Base-by-base conservation (phyloP, 257 asterid genomes). In the Thymus mandschuricus region DNA sequence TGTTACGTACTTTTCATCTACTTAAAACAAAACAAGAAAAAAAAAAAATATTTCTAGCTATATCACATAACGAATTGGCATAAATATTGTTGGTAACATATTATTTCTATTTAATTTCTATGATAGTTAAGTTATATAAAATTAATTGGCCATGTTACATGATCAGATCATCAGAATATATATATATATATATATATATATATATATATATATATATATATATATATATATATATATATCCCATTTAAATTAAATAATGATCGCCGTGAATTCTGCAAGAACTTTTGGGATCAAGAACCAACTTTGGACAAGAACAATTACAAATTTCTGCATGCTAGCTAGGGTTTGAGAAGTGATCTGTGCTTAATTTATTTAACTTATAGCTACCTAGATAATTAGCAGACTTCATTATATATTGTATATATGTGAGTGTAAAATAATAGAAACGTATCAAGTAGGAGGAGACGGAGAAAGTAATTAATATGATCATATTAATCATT, bases 261-360 rank as follows among this genome's bases (percentile, higher is more conserved):
- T 29, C 58, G 72, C 84, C 85, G 82, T 54, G 84, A 59, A 77
- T 48, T 73, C 69, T 78, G 88, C 87, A 73, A 74, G 60, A 73
- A 80, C 83, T 83, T 69, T 75, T 60, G 80, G 21, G 21, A 21
- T 21, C 21, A 21, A 21, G 21, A 21, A 21, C 21, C 21, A 21
- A 21, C 21, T 64, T 35, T 72, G 74, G 48, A 60, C 63, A 46
- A 61, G 6, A 46, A 49, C 21, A 21, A 21, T 21, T 21, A 74
- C 31, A 43, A 69, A 66, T 27, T 76, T 52, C 65, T 55, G 46
- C 52, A 58, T 75, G 74, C 67, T 60, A 66, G 44, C 60, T 61
- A 60, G 51, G 73, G 54, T 58, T 74, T 58, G 10, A 59, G 12
- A 46, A 46, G 21, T 21, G 21, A 21, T 21, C 40, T 6, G 12